These are phyloP conservation scores for Mortierella claussenii DNA, from an alignment of 192 early-diverging fungal genomes.

Conservation along the genomic window DNA sequence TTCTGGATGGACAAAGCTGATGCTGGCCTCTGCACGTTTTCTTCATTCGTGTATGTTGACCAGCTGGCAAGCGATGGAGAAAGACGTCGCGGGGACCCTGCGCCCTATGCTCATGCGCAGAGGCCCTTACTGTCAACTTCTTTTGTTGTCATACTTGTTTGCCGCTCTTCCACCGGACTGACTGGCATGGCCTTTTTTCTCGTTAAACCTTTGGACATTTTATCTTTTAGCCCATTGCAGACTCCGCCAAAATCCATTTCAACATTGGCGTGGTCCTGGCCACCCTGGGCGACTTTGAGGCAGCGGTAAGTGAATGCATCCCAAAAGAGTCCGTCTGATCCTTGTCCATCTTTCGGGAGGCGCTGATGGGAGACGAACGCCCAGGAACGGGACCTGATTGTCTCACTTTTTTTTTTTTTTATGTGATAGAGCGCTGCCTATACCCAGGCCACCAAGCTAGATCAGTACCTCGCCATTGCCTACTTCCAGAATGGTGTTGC, in stretches of 20 bases:
- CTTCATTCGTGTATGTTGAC: no score
- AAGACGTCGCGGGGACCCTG: no score
- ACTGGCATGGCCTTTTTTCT: background rate
- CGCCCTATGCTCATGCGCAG: no score
- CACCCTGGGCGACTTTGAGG: slow-evolving; percentile 75
- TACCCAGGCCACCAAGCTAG: slow-evolving; percentile 76
- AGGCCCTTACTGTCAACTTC: no score
- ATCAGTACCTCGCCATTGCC: slow-evolving; percentile 90
- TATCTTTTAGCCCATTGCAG: slow-evolving; percentile 77
- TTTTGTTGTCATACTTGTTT: slow-evolving; percentile 1
- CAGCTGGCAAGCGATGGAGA: no score
- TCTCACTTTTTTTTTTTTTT: slow-evolving; percentile 11
- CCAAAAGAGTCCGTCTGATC: no score
- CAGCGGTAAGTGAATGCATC: slow-evolving; percentile 93
- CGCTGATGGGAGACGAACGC: no score
- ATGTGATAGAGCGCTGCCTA: slow-evolving; percentile 76
- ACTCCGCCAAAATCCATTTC: slow-evolving; percentile 95
- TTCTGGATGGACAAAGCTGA: no score
- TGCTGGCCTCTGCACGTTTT: no score
- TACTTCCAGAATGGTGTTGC: slow-evolving; percentile 93
- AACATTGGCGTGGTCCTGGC: slow-evolving; percentile 90
- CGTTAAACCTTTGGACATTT: background rate
- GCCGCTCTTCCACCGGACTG: background rate
- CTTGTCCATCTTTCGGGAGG: no score
- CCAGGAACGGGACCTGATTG: no score